Conservation (phyloP, 345 rosid genomes). For the Excoecaria agallocha region DNA sequence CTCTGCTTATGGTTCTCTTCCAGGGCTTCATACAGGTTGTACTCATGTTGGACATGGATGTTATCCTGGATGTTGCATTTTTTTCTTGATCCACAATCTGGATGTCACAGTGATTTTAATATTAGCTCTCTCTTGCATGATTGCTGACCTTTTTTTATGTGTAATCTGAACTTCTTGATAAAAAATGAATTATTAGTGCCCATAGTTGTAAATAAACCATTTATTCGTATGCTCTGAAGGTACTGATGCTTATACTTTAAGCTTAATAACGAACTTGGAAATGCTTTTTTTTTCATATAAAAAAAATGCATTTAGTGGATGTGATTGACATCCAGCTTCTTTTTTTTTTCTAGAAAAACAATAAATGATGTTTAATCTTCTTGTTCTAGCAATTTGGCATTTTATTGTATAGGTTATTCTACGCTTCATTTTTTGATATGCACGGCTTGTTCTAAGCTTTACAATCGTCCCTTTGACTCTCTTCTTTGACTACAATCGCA, state of each 20-base stretch:
- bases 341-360: not conserved
- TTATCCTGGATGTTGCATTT: not conserved
- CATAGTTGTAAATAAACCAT: not conserved
- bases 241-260: not conserved
- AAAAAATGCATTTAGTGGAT: not conserved
- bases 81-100: not conserved
- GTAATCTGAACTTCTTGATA: not conserved
- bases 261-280: not conserved
- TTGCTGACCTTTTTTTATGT: not conserved
- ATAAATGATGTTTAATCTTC: not conserved
- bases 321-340: not conserved
- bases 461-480: conserved; percentile 25
- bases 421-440: conserved; percentile 9
- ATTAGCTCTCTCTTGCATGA: not conserved
- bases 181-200: not conserved
- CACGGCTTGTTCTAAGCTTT: conserved; percentile 17
- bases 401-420: conserved; percentile 2
- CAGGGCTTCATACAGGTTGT: not conserved
- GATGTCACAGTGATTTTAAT: not conserved
- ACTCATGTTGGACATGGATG: too few species aligned
- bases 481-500: conserved; percentile 37
- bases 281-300: not conserved
- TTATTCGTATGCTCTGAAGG: not conserved
- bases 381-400: conserved; percentile 9
- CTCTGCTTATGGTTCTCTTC: not conserved